Evolutionary conservation across 306 rosid genomes (phyloP).

Genomic region (Lagenaria siceraria): DNA sequence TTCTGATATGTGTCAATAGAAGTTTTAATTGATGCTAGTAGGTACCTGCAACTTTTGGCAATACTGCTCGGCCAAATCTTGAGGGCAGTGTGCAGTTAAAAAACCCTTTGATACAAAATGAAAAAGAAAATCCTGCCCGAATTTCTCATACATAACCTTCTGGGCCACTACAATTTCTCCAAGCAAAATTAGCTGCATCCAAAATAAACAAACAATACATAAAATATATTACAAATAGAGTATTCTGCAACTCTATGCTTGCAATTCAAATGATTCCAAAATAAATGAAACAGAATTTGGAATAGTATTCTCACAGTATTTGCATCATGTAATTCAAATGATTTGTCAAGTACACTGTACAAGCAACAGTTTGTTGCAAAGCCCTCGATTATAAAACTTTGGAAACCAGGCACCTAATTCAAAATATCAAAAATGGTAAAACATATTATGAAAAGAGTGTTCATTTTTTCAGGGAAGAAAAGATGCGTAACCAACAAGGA

Average conservation of each 20-base stretch:
- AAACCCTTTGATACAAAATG: constrained; percentile 43
- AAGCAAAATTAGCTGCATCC: constrained; percentile 66
- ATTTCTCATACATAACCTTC: constrained; percentile 90
- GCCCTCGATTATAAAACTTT: constrained; percentile 57
- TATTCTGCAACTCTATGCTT: background rate
- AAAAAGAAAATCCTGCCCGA: constrained; percentile 67
- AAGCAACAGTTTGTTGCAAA: constrained; percentile 88
- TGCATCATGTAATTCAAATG: constrained; percentile 84
- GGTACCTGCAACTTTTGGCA: constrained; percentile 80
- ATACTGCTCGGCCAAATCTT: constrained; percentile 71
- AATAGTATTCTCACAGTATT: constrained; percentile 59
- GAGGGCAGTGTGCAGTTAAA: constrained; percentile 68
- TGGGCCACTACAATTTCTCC: constrained; percentile 96
- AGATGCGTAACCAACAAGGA: constrained; percentile 4
- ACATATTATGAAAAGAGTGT: background rate
- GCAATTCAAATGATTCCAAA: background rate
- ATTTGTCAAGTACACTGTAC: constrained; percentile 80
- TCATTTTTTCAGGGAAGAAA: background rate
- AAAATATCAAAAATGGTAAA: background rate
- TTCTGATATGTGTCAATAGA: background rate
- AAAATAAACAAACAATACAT: background rate
- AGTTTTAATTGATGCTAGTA: background rate
- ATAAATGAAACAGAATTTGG: constrained; percentile 3
- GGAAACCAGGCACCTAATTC: constrained; percentile 84
- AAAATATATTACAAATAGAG: background rate